Base-by-base conservation (phyloP, 2,329 filamentous ascomycete species). In the Magnaporthiopsis incrustans region DNA sequence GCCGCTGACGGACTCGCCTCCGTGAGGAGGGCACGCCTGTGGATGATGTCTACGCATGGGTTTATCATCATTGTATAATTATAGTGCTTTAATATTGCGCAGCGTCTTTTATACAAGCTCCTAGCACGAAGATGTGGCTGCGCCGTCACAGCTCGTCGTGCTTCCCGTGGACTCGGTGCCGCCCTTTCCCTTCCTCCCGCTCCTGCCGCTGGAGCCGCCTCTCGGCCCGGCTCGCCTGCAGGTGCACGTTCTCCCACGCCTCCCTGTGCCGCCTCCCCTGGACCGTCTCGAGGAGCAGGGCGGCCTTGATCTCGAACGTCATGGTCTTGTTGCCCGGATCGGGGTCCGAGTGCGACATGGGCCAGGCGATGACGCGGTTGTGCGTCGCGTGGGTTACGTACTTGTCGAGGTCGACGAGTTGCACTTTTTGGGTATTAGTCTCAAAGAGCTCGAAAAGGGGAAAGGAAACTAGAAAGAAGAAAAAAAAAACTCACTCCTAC, bases 401-500 rank as follows among this genome's bases (percentile, higher is more conserved):
- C 5, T 30, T 30, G 5, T 30, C 27, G 27, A 30, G 27, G 5
- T 30, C 27, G 27, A 30, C 27, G 27, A 30, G 27, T 30, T 64
- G 50, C 59, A 63, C 63, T 64, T n/a, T 60, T 44, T 22, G 3
- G 7, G 4, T 44, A 15, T 44, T 44, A 44, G 38, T 10, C 15
- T 44, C 15, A 27, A 18, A n/a, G 18, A 27, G 5, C 27, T 64
- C 61, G 26, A n/a, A 33, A 7, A 12, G 2, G 12, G 10, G 5
- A 22, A 22, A 44, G 18, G 38, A 22, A 44, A 44, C 14, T 4
- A 50, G 6, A 6, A 15, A 44, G 18, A 30, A 26, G 33, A 12
- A 60, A 4, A 32, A 25, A n/a, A 27, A 18, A 32, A 68, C 71
- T 66, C 66, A 76, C 76, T 72, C 64, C 77, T 71, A 62, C 77